Percentiles rank a stretch among this genome's conserved stretches.
Conservation (phyloP, 148 eudicot genomes). For the Chenopodium berlandieri region DNA sequence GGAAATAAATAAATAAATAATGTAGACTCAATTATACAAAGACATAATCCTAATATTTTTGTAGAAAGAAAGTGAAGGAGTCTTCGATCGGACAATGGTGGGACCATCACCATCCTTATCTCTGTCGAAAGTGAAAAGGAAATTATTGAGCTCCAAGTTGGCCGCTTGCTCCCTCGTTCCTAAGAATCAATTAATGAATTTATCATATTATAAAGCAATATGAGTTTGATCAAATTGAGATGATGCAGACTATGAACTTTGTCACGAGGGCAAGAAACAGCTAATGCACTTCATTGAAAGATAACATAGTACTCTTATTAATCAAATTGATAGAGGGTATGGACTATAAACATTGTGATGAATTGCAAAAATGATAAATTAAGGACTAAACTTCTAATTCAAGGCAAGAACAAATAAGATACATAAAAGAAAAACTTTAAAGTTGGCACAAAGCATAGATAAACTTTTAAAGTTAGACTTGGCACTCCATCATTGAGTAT, state of each 20-base stretch:
- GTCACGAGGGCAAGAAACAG: no score
- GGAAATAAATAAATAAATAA: background rate
- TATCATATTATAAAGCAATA: background rate
- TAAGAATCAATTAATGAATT: background rate
- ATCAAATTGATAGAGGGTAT: no score
- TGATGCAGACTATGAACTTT: background rate
- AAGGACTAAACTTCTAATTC: no score
- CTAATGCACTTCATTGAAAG: no score
- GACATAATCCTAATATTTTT: background rate
- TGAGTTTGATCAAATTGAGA: no score
- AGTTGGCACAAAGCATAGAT: background rate
- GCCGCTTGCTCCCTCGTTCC: background rate
- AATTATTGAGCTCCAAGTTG: background rate
- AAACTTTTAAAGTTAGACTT: background rate
- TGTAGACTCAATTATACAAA: background rate
- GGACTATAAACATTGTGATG: no score
- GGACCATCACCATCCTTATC: no score
- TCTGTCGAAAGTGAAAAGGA: constrained; percentile 4
- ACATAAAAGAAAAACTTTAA: background rate
- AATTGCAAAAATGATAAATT: no score
- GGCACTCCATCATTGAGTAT: background rate
- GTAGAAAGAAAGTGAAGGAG: no score
- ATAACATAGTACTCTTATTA: no score
- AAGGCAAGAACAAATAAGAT: no score
- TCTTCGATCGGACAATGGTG: no score